These are phyloP conservation scores for Castanea crenata DNA, from an alignment of 306 rosid species.

Conservation along the genomic window DNA sequence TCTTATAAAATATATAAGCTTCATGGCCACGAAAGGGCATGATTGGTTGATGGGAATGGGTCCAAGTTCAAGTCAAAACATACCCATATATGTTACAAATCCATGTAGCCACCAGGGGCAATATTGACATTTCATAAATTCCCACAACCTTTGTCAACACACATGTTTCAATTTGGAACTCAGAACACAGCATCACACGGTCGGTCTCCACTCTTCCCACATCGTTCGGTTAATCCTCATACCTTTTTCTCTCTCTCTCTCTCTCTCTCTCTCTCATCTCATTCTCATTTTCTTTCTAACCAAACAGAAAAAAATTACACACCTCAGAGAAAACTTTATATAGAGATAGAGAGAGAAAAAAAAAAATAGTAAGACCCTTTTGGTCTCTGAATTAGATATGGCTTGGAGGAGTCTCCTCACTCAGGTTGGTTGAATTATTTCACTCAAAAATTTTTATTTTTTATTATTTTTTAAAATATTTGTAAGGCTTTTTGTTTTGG, in stretches of 20 bases:
- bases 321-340: neutral
- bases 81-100: neutral
- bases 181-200: neutral
- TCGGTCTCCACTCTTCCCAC: neutral
- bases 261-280: neutral
- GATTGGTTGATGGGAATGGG: no score
- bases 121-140: neutral
- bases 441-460: neutral
- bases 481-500: neutral
- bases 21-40: no score
- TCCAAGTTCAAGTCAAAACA: no score
- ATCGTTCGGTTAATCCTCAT: neutral
- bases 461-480: neutral
- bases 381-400: conserved; percentile 35
- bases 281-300: conserved; percentile 1
- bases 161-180: neutral
- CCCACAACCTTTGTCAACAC: neutral
- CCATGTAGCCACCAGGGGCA: neutral
- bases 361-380: neutral
- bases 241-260: neutral
- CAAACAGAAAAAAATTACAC: neutral
- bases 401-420: conserved; percentile 64
- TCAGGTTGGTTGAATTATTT: conserved; percentile 45
- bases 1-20: no score
- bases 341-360: neutral